A percentile compares a stretch with the other conserved stretches of the same genome.
Conservation (phyloP, 2,329 filamentous ascomycete genomes). For the Cryphonectria radicalis region DNA sequence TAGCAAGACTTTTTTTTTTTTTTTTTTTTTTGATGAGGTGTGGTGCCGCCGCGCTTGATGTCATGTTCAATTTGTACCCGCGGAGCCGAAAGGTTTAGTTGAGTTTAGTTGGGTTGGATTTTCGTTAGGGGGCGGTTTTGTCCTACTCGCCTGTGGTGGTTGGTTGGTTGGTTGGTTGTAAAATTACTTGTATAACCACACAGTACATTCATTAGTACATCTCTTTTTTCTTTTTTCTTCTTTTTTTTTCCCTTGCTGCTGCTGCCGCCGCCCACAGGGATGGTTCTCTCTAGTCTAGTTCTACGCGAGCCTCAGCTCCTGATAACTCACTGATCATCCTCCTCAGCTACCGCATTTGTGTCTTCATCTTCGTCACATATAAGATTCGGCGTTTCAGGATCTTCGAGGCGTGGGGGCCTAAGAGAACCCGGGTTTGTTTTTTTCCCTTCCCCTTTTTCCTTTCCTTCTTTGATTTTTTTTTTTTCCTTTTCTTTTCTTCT, state of each 20-base stretch:
- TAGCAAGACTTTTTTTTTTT: background rate
- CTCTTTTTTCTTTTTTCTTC: too few species aligned
- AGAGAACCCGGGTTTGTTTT: too few species aligned
- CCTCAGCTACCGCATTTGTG: background rate
- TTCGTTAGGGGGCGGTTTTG: too few species aligned
- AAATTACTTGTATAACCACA: too few species aligned
- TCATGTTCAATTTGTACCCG: too few species aligned
- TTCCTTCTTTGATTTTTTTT: background rate
- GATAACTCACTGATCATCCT: background rate
- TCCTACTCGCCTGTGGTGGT: too few species aligned
- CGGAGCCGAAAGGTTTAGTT: too few species aligned
- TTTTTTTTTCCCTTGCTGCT: too few species aligned
- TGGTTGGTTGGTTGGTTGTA: too few species aligned
- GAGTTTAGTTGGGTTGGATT: too few species aligned
- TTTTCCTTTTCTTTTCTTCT: background rate
- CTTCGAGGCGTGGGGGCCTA: background rate
- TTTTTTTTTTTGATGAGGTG: background rate
- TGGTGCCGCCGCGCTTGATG: background rate
- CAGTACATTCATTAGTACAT: too few species aligned
- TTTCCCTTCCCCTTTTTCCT: background rate
- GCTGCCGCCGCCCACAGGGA: background rate
- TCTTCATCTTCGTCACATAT: background rate
- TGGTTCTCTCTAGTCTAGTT: background rate
- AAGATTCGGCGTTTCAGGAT: constrained; percentile 2
- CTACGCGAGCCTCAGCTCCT: background rate